Conservation (phyloP, 805 yeast species). For the Jamesozyma spencerorum region DNA sequence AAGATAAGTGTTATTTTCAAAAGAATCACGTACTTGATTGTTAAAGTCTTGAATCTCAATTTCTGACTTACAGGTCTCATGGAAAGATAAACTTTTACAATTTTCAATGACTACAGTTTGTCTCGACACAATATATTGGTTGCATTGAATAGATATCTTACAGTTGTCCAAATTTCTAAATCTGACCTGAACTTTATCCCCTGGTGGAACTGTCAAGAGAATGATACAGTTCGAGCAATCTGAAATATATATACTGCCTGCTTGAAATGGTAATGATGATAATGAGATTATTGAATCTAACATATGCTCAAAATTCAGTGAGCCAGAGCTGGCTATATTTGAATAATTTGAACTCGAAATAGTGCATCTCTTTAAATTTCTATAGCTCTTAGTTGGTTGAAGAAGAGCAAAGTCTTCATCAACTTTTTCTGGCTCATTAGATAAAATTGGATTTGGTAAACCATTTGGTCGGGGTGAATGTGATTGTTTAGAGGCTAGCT, state of each 20-base stretch:
- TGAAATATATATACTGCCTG: slow-evolving; percentile 21
- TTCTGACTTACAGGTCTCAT: slow-evolving; percentile 7
- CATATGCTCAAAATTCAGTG: slow-evolving; percentile 14
- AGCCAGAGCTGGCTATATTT: slow-evolving; percentile 8
- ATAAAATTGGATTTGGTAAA: neutral
- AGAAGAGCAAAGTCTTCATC: slow-evolving; percentile 4
- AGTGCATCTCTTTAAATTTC: slow-evolving; percentile 10
- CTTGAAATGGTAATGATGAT: slow-evolving; percentile 11
- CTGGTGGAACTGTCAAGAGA: slow-evolving; percentile 6
- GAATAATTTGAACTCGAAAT: slow-evolving; percentile 1
- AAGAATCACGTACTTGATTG: slow-evolving; percentile 4
- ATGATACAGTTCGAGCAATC: slow-evolving; percentile 13
- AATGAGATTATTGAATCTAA: slow-evolving; percentile 10
- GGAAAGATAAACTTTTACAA: slow-evolving; percentile 17
- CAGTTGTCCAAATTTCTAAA: slow-evolving; percentile 18
- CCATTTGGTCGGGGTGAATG: neutral
- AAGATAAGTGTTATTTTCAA: neutral
- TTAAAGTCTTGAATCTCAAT: slow-evolving; percentile 21
- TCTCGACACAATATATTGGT: neutral
- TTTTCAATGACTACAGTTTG: slow-evolving; percentile 24
- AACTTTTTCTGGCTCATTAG: slow-evolving; percentile 1
- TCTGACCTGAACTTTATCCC: slow-evolving; percentile 20
- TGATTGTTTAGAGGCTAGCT: neutral
- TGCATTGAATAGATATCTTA: slow-evolving; percentile 11
- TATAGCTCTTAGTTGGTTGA: slow-evolving; percentile 5